Evolutionary conservation across 192 early-diverging fungal genomes (phyloP).

Genomic region (Umbelopsis vinacea): DNA sequence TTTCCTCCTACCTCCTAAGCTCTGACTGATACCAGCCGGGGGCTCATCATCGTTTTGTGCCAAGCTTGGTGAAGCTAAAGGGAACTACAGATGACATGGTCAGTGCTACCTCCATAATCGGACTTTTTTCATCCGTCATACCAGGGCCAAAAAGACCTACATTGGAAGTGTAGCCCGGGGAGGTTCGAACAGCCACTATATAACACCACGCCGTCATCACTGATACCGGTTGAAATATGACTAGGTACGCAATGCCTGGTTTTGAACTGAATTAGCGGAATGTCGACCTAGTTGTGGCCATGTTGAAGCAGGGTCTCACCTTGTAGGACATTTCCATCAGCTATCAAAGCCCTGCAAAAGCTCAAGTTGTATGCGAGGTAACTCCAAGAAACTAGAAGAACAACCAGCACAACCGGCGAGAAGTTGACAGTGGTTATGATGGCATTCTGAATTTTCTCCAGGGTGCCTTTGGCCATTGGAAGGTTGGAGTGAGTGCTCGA

Average conservation of each 20-base stretch:
- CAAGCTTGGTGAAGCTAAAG: not conserved
- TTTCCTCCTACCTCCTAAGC: not conserved
- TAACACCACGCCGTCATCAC: slow-evolving; percentile 28
- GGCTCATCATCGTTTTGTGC: slow-evolving; percentile 11
- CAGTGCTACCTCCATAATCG: not conserved
- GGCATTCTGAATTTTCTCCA: not conserved
- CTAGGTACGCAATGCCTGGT: slow-evolving; percentile 21
- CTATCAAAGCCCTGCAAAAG: slow-evolving; percentile 2
- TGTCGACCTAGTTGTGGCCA: not conserved
- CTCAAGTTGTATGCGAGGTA: slow-evolving; percentile 27
- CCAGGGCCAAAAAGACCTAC: not conserved
- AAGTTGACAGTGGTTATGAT: slow-evolving; percentile 12
- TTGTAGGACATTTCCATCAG: slow-evolving; percentile 23
- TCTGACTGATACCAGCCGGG: not conserved
- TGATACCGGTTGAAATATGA: slow-evolving; percentile 31
- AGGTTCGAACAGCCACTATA: slow-evolving; percentile 25
- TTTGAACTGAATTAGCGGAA: not conserved
- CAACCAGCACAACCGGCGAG: slow-evolving; percentile 8
- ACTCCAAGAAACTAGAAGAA: slow-evolving; percentile 25
- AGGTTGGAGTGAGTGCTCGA: not conserved
- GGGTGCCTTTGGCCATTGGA: slow-evolving; percentile 3
- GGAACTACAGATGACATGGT: not conserved
- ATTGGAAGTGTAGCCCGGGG: slow-evolving; percentile 32
- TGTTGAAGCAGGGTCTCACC: slow-evolving; percentile 1
- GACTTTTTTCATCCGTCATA: not conserved